Conservation (phyloP, 495 filamentous ascomycete species). For the Immersiella caudata region DNA sequence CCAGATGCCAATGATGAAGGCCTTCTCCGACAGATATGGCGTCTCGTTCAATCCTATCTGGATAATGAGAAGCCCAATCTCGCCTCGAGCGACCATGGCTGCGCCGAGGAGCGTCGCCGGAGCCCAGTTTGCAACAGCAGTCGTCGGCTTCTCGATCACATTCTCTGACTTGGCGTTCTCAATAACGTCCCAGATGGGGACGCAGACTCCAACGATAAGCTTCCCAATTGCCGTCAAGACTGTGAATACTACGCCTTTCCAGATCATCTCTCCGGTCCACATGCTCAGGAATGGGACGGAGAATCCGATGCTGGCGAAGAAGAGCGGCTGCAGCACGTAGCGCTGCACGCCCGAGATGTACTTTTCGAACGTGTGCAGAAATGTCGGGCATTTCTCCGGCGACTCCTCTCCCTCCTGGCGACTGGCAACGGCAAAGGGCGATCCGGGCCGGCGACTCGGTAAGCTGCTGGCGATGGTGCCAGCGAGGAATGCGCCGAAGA, state of each 20-base stretch:
- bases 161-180: not conserved
- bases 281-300: conserved; percentile 74
- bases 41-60: conserved; percentile 56
- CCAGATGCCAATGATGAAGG: conserved; percentile 72
- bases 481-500: conserved; percentile 73
- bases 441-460: conserved; percentile 10
- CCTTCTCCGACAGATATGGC: conserved; percentile 30
- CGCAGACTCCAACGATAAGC: conserved; percentile 62
- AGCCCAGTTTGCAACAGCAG: conserved; percentile 34
- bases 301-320: conserved; percentile 83
- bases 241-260: conserved; percentile 73
- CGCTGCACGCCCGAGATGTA: conserved; percentile 58
- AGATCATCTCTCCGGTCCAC: conserved; percentile 64
- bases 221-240: conserved; percentile 72
- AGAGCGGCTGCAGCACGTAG: conserved; percentile 68
- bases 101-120: conserved; percentile 32
- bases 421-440: not conserved
- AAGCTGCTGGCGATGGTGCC: conserved; percentile 56
- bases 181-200: conserved; percentile 46
- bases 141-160: not conserved
- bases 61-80: conserved; percentile 79
- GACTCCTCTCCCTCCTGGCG: conserved; percentile 22
- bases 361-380: conserved; percentile 52
- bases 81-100: conserved; percentile 74
- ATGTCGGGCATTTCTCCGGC: conserved; percentile 32